These are phyloP conservation scores for Lactuca saligna DNA, from an alignment of 129 eudicot species.

Conservation along the genomic window DNA sequence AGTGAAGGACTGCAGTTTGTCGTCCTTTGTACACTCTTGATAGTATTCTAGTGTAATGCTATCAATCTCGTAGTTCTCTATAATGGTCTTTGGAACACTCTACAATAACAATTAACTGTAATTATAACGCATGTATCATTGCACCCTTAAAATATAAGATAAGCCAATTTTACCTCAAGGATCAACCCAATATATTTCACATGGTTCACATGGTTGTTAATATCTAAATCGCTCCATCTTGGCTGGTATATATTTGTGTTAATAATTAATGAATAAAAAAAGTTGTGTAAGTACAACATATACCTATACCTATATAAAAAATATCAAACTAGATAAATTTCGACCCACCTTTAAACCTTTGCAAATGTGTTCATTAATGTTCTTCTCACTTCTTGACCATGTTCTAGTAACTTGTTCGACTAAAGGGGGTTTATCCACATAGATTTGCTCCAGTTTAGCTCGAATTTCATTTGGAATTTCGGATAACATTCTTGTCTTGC, in stretches of 20 bases:
- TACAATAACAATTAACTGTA: conserved; percentile 24
- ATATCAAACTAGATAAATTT: neutral
- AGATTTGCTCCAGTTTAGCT: conserved; percentile 50
- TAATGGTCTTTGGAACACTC: conserved; percentile 67
- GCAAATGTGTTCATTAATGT: conserved; percentile 45
- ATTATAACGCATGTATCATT: neutral
- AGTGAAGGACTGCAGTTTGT: conserved; percentile 77
- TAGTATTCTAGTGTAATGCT: conserved; percentile 78
- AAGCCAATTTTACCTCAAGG: conserved; percentile 53
- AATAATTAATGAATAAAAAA: neutral
- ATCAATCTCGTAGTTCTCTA: conserved; percentile 71
- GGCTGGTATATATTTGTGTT: conserved; percentile 43
- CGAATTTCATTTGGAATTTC: conserved; percentile 82
- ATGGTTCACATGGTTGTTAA: conserved; percentile 82
- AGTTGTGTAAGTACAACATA: neutral
- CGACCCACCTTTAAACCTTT: conserved; percentile 64
- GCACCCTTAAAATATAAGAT: neutral
- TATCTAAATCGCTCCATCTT: conserved; percentile 83
- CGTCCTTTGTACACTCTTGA: conserved; percentile 75
- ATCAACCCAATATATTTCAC: conserved; percentile 83
- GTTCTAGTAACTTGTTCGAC: conserved; percentile 55
- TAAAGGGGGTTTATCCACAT: conserved; percentile 64
- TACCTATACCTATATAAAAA: too few species aligned
- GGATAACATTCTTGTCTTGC: conserved; percentile 64
- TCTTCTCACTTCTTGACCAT: conserved; percentile 57